Evolutionary conservation across 306 rosid species (phyloP).

Genomic region (Cajanus cajan): DNA sequence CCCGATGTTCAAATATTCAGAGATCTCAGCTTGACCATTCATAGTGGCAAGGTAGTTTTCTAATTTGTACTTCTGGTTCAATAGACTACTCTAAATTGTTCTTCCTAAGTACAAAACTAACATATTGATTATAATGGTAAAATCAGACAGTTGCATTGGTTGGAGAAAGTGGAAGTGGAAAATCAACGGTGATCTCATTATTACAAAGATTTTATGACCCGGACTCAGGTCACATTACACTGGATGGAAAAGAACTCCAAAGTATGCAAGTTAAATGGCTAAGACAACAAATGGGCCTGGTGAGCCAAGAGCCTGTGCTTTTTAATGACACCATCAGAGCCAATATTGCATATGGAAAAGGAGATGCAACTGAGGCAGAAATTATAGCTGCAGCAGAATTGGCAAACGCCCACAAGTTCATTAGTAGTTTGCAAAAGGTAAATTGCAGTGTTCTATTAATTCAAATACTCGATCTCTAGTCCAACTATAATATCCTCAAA

Average conservation of each 20-base stretch:
- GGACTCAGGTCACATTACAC: constrained; percentile 59
- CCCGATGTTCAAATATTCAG: constrained; percentile 59
- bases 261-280: constrained; percentile 67
- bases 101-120: constrained; percentile 1
- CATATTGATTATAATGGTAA: background rate
- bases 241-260: constrained; percentile 58
- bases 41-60: constrained; percentile 58
- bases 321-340: constrained; percentile 73
- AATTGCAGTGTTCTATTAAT: background rate
- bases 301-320: constrained; percentile 76
- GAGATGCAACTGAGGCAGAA: constrained; percentile 57
- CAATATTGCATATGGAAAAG: constrained; percentile 75
- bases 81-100: background rate
- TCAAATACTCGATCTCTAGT: background rate
- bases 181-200: constrained; percentile 72
- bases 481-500: background rate
- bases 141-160: constrained; percentile 71
- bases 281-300: constrained; percentile 81
- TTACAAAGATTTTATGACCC: constrained; percentile 78
- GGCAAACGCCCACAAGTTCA: constrained; percentile 66
- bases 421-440: constrained; percentile 65
- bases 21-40: constrained; percentile 66
- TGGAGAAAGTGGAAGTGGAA: constrained; percentile 90
- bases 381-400: constrained; percentile 58
- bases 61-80: background rate